Evolutionary conservation across 108 stramenopile genomes (phyloP).

Genomic region (Pseudonitzschia pungens): DNA sequence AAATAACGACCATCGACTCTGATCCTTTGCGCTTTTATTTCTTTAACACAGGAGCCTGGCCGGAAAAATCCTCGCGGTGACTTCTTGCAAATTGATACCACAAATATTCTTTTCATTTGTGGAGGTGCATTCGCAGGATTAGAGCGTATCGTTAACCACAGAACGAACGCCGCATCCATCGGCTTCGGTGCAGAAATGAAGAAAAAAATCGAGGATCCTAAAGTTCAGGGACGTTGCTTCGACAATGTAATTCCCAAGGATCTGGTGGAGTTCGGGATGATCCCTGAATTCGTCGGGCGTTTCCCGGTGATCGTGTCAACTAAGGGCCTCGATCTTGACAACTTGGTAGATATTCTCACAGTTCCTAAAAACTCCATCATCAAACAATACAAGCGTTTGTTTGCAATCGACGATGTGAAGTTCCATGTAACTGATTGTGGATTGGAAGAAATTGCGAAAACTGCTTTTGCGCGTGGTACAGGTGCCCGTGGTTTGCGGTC

Average conservation of each 20-base stretch:
- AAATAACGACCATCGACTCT: background rate
- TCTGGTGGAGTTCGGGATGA: conserved; percentile 93
- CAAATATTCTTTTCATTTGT: conserved; percentile 97
- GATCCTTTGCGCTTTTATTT: background rate
- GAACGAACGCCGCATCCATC: conserved; percentile 92
- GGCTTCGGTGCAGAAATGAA: conserved; percentile 98
- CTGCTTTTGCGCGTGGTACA: conserved; percentile 89
- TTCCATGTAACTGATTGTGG: conserved; percentile 94
- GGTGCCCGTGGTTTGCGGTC: conserved; percentile 95
- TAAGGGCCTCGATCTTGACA: conserved; percentile 83
- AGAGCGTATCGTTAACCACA: conserved; percentile 88
- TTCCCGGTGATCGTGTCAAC: conserved; percentile 97
- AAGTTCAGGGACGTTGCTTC: conserved; percentile 86
- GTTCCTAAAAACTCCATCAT: conserved; percentile 95
- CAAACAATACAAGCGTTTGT: conserved; percentile 94
- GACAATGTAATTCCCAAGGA: conserved; percentile 93
- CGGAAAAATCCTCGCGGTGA: conserved; percentile 95
- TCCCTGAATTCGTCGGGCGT: conserved; percentile 97
- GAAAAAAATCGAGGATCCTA: conserved; percentile 83
- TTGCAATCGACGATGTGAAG: conserved; percentile 92
- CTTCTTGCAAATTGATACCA: conserved; percentile 96
- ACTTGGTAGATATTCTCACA: conserved; percentile 93
- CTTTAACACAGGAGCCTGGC: conserved; percentile 66
- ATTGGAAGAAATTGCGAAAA: conserved; percentile 86
- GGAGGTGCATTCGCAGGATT: conserved; percentile 98